These are phyloP conservation scores for Glycine tomentella DNA, from an alignment of 306 rosid species.

Conservation along the genomic window DNA sequence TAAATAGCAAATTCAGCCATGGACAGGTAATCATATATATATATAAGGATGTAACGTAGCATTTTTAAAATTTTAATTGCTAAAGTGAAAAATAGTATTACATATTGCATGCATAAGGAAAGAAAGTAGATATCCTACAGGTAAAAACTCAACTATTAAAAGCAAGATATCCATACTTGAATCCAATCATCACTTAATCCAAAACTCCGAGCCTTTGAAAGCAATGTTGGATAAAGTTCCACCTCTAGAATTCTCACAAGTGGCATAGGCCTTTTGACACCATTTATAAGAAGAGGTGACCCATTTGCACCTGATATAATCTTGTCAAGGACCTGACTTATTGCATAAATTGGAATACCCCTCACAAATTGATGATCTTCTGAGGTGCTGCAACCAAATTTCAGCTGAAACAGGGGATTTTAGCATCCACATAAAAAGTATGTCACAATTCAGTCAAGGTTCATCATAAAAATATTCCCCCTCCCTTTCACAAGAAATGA, in stretches of 20 bases:
- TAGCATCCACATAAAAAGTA: constrained; percentile 42
- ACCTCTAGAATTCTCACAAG: constrained; percentile 88
- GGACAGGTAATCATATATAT: constrained; percentile 10
- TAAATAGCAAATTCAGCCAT: background rate
- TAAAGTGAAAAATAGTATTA: background rate
- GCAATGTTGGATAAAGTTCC: constrained; percentile 93
- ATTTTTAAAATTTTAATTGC: constrained; percentile 6
- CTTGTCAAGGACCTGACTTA: constrained; percentile 90
- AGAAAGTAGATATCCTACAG: constrained; percentile 13
- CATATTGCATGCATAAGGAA: constrained; percentile 27
- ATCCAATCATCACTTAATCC: constrained; percentile 91
- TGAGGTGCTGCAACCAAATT: constrained; percentile 77
- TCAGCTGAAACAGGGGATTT: constrained; percentile 66
- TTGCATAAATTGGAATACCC: constrained; percentile 88
- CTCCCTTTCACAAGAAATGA: constrained; percentile 17
- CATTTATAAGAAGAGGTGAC: constrained; percentile 83
- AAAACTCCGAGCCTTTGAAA: constrained; percentile 95
- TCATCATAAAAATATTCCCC: constrained; percentile 26
- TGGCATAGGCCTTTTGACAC: constrained; percentile 91
- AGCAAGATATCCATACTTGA: constrained; percentile 65
- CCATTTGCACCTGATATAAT: constrained; percentile 81
- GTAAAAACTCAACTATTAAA: constrained; percentile 22
- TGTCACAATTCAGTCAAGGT: constrained; percentile 35
- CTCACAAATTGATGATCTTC: constrained; percentile 98
- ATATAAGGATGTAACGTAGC: background rate